Evolutionary conservation across 306 rosid genomes (phyloP), one percentile per base, ranked within the genome.

Genomic region (Ammopiptanthus mongolicus): DNA sequence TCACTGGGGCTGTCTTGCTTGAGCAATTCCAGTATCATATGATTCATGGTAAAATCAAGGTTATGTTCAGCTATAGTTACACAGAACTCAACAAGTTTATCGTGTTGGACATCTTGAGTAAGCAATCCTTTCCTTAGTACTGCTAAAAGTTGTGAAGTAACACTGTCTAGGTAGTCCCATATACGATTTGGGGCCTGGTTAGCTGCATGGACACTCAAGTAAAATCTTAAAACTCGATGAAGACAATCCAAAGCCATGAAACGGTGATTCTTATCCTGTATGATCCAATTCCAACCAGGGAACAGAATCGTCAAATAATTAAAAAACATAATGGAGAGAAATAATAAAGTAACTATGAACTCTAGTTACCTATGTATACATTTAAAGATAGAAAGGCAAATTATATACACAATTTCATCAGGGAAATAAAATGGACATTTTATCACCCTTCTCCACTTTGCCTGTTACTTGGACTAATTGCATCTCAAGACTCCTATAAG

Each of bases 161-260:
- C 96, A 79, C 99, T 92, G 87, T 96, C 99, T 64, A 92, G 85
- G 87, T 88, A 84, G 78, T 96, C 99, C 99, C 99, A 96, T 83
- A 88, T 87, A 34, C 96, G 94, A 84, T 96, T 89, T 78, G 89
- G 88, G 10, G 96, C 80, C 84, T 96, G 98, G 77, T 84, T 88
- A 71, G 89, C 88, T 0, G 97, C 98, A 78, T 96, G 96, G 64
- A 96, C 97, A 50, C 96, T 90, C 89, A 96, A 87, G 81, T 96
- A 96, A 80, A 96, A 96, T 84, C 97, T 90, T 80, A 92, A 83
- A 69, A 96, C 98, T 74, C 98, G 92, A 82, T 96, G 99, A 80
- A 96, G 99, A 85, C 98, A 96, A 86, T 92, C 97, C 90, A 96
- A 83, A 57, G 99, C 98, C 98, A 92, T 96, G 84, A 87, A 96